phyloP scores from a whole-genome alignment of 352 stramenopile species.

The Pythium oligandrum region DNA sequence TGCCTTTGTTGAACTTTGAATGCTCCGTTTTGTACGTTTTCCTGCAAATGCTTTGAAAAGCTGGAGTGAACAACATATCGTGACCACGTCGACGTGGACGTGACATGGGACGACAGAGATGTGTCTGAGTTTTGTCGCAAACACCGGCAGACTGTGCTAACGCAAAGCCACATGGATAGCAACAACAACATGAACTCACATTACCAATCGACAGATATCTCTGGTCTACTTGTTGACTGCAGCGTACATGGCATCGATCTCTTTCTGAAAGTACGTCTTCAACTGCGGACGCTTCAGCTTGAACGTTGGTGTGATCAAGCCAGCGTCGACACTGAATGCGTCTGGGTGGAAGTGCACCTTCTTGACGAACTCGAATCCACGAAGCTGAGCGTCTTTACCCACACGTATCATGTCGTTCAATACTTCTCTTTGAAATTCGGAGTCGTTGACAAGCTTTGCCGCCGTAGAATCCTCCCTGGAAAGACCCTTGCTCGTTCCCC shows the following conservation, averaged over 20 bases:
- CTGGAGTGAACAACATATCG: too few relatives aligned
- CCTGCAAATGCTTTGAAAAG: too few relatives aligned
- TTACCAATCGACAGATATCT: too few relatives aligned
- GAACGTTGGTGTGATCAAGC: conserved; percentile 93
- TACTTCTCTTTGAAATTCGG: conserved; percentile 56
- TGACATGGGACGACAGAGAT: too few relatives aligned
- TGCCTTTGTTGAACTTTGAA: too few relatives aligned
- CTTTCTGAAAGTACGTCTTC: conserved; percentile 37
- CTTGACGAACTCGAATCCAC: conserved; percentile 92
- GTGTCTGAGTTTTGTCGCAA: too few relatives aligned
- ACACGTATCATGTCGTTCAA: conserved; percentile 61
- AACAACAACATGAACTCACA: too few relatives aligned
- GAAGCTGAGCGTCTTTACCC: conserved; percentile 57
- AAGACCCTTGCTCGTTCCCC: conserved; percentile 19
- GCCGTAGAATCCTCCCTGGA: conserved; percentile 25
- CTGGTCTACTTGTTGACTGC: too few relatives aligned
- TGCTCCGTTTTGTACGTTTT: too few relatives aligned
- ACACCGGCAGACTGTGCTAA: too few relatives aligned
- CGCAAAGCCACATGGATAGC: too few relatives aligned
- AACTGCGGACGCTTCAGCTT: conserved; percentile 90
- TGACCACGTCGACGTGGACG: too few relatives aligned
- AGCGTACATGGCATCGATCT: conserved; percentile 55
- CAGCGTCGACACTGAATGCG: conserved; percentile 88
- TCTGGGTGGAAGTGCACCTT: conserved; percentile 82
- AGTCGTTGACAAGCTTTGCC: conserved; percentile 36